Base-by-base conservation (phyloP, 768 basidiomycete species). In the Termitomyces sp. region DNA sequence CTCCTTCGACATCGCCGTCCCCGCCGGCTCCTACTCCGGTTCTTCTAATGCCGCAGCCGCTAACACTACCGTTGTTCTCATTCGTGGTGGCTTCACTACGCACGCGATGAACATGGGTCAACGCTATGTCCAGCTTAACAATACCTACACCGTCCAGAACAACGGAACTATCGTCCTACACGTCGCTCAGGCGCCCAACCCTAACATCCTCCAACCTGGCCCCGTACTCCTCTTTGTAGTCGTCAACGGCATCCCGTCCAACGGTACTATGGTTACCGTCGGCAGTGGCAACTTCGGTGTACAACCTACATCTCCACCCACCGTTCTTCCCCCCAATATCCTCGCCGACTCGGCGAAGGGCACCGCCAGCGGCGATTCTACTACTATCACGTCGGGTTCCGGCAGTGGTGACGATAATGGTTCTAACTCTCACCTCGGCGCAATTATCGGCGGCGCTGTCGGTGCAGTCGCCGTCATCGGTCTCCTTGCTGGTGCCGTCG, bases 91-190 rank as follows among this genome's bases (percentile, higher is more conserved):
- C 0, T 91, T 88, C 75, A 85, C 89, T 3, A 91, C 89, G 0
- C 89, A 91, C 63, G 88, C 81, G 35, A 89, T 91, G 88, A 91
- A 89, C 73, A 91, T 91, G 88, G 89, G 89, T 0, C 90, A 93
- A 70, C 80, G 94, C 3, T 79, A 78, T 54, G 64, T 95, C 56
- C 85, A 95, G 72, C 82, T 97, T 53, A 87, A 94, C 69, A 88
- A 81, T 65, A 89, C 94, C 0, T 96, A 86, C 74, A 88, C 84
- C 0, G 88, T 93, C 55, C 83, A 90, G 67, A 68, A 65, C n/a
- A 84, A 94, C 60, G 88, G 89, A 19, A 83, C 86, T 17, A 85
- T 91, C 61, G 81, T 79, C 9, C 73, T 97, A 3, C 87, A 95
- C 69, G 88, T 91, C 44, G 73, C 88, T 1, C 94, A 95, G 67